These are phyloP conservation scores for Marsdenia floribunda DNA, from an alignment of 257 asterid genomes.

Conservation along the genomic window DNA sequence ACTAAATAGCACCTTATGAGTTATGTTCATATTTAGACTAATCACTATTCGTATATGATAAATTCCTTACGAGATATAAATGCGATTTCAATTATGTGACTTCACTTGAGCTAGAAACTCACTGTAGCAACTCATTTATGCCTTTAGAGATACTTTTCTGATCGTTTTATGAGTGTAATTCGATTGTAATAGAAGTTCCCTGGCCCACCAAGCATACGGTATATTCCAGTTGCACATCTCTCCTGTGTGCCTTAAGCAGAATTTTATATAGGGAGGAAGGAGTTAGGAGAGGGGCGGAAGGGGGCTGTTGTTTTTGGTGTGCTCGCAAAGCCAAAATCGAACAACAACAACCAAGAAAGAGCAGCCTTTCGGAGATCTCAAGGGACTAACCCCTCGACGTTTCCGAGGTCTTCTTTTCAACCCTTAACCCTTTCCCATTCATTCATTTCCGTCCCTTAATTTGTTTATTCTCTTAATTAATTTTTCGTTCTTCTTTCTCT, in stretches of 20 bases:
- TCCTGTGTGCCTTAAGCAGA: not conserved
- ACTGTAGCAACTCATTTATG: too few relatives aligned
- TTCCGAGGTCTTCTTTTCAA: conserved; percentile 33
- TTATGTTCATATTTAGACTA: too few relatives aligned
- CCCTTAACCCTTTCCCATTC: not conserved
- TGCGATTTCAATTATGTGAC: too few relatives aligned
- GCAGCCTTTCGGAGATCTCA: conserved; percentile 89
- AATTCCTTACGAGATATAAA: too few relatives aligned
- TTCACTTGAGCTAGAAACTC: too few relatives aligned
- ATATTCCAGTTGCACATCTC: not conserved
- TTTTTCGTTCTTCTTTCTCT: not conserved
- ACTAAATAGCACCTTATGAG: too few relatives aligned
- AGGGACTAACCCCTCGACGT: conserved; percentile 59
- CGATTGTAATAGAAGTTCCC: too few relatives aligned
- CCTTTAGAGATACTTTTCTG: too few relatives aligned
- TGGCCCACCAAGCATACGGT: not conserved
- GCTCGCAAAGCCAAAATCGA: conserved; percentile 6
- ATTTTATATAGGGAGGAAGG: not conserved
- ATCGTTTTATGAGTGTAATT: too few relatives aligned
- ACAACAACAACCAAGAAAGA: not conserved
- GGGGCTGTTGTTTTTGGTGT: conserved; percentile 2
- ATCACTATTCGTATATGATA: too few relatives aligned
- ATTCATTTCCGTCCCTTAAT: not conserved
- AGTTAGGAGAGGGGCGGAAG: conserved; percentile 1
- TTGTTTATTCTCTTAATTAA: not conserved